Base-by-base conservation (phyloP, 345 rosid genomes). In the Turritis glabra region DNA sequence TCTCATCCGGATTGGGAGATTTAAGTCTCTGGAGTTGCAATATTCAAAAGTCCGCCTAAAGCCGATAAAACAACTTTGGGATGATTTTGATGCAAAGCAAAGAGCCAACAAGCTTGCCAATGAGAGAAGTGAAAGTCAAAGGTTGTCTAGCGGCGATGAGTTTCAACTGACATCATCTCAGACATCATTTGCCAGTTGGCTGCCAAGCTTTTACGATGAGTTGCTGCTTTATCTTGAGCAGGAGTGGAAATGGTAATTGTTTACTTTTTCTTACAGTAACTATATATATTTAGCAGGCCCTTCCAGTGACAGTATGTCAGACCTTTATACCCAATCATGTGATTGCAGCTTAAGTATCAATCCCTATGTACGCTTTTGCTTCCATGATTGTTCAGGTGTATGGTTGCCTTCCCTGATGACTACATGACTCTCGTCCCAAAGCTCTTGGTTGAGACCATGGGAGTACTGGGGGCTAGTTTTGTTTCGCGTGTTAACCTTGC, bases 191-290 rank as follows among this genome's bases (percentile, higher is more conserved):
- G 81, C 84, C 50, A 92, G 91, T 80, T 95, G 97, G 99, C 73
- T 95, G 84, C 97, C 99, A 25, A 85, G 85, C 85, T 95, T 95
- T 84, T 92, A 92, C 33, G 99, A 95, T 66, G 98, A 90, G 73
- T 77, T 95, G 80, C 85, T 92, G 27, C 97, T 95, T 62, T 95
- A 85, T 87, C 92, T 95, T 56, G 99, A 95, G 83, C 93, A 92
- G 83, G 98, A 95, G 80, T 95, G 98, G 99, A 92, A 95, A 77
- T 95, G 99, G 99, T 95, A 90, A 35, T 47, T 60, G 5, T 35
- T n/a, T 35, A 69, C 52, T 5, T 69, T 27, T 22, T 55, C 17
- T 65, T 38, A 41, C 53, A 18, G 25, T 43, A 21, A 21, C 66
- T 46, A 9, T 0, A 57, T 56, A 63, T 19, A 41, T 13, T 29